Conservation (phyloP, 192 early-diverging fungal genomes). For the Entomortierella chlamydospora region DNA sequence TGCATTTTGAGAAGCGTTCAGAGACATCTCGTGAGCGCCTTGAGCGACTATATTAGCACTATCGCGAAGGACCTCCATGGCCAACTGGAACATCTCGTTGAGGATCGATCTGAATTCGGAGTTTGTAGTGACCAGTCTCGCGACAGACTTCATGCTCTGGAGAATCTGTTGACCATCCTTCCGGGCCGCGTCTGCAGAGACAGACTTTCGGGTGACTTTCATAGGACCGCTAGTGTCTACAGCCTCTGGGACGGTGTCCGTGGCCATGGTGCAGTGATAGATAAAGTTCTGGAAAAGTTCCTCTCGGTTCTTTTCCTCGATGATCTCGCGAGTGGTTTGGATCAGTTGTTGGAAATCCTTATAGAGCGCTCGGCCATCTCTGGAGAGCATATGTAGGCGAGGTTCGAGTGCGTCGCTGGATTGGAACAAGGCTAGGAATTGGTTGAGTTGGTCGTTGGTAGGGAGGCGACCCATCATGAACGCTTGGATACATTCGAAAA, state of each 20-base stretch:
- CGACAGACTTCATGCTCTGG: constrained; percentile 42
- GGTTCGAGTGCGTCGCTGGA: constrained; percentile 29
- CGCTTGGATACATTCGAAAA: constrained; percentile 49
- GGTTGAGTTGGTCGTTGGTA: constrained; percentile 55
- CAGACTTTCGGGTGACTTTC: neutral
- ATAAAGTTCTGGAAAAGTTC: constrained; percentile 59
- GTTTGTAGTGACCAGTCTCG: constrained; percentile 52
- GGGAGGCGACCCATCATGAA: constrained; percentile 53
- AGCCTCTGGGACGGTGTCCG: constrained; percentile 8
- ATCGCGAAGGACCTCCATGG: constrained; percentile 49
- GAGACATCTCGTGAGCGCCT: constrained; percentile 3
- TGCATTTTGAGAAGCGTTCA: constrained; percentile 4
- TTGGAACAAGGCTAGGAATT: constrained; percentile 38
- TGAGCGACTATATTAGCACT: constrained; percentile 27
- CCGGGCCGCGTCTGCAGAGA: constrained; percentile 11
- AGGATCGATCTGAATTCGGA: constrained; percentile 51
- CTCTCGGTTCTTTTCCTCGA: constrained; percentile 53
- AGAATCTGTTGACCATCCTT: constrained; percentile 37
- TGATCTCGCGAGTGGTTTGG: constrained; percentile 34
- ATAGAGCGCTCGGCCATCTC: constrained; percentile 50
- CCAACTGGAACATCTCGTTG: constrained; percentile 45
- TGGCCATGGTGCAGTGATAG: constrained; percentile 42
- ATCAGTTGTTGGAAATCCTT: constrained; percentile 54
- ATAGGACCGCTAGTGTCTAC: constrained; percentile 10
- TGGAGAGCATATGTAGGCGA: constrained; percentile 54